Percentiles rank a stretch among this genome's conserved stretches.
phyloP scores from a whole-genome alignment of 371 early-diverging fungal genomes.

The Mucor piriformis region DNA sequence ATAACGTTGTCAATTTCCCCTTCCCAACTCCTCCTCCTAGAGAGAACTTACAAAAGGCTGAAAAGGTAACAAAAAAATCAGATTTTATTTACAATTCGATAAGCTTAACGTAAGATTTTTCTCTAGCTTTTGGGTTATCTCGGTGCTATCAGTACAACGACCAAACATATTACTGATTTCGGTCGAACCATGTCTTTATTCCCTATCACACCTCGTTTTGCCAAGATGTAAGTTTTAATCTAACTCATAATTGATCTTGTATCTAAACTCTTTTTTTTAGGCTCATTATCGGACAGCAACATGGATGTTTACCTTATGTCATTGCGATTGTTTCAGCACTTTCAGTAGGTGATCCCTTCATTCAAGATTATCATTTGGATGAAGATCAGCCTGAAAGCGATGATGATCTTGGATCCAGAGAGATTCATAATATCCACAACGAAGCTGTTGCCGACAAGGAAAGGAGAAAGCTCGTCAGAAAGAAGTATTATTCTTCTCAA shows the following conservation, averaged over 20 bases:
- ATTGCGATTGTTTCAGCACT: slow-evolving; percentile 90
- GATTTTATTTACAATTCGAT: neutral
- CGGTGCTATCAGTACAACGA: slow-evolving; percentile 71
- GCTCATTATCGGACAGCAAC: slow-evolving; percentile 85
- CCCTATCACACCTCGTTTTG: slow-evolving; percentile 94
- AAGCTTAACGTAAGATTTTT: neutral
- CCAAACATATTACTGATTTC: slow-evolving; percentile 79
- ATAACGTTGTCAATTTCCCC: slow-evolving; percentile 95
- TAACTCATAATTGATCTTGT: neutral
- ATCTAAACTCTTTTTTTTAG: slow-evolving; percentile 31
- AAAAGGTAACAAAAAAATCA: slow-evolving; percentile 42
- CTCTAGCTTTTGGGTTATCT: slow-evolving; percentile 65
- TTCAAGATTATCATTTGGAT: slow-evolving; percentile 66
- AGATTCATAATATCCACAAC: slow-evolving; percentile 45
- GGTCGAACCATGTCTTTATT: slow-evolving; percentile 91
- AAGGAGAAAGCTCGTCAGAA: slow-evolving; percentile 45
- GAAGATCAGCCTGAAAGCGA: slow-evolving; percentile 53
- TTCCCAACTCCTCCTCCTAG: slow-evolving; percentile 87
- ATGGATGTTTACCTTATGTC: slow-evolving; percentile 81
- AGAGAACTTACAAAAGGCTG: slow-evolving; percentile 68
- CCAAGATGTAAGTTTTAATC: slow-evolving; percentile 76
- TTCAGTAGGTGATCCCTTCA: slow-evolving; percentile 92
- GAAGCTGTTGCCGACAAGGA: slow-evolving; percentile 54
- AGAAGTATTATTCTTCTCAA: slow-evolving; percentile 57
- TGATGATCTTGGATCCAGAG: slow-evolving; percentile 42